phyloP scores from a whole-genome alignment of 768 basidiomycete genomes.

The Auricularia sp. region DNA sequence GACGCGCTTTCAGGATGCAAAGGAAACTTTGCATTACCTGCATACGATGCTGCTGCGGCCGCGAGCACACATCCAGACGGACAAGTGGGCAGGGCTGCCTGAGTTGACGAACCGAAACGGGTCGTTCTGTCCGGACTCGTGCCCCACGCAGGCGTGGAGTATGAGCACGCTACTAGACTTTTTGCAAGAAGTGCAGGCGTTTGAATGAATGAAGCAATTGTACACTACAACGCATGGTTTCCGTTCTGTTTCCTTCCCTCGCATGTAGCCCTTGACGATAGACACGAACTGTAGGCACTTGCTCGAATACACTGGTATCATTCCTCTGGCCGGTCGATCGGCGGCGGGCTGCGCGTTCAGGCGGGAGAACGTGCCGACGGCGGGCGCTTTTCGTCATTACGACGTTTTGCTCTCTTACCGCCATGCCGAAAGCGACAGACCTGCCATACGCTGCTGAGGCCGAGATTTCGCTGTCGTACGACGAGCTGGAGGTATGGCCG shows the following conservation, averaged over 20 bases:
- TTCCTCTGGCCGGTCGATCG: background rate
- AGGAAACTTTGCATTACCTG: constrained; percentile 69
- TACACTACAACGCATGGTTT: background rate
- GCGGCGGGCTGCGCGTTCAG: background rate
- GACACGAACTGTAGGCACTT: background rate
- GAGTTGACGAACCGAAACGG: constrained; percentile 88
- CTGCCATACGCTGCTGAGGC: constrained; percentile 95
- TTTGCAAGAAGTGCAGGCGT: constrained; percentile 58
- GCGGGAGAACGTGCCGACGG: background rate
- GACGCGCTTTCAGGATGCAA: constrained; percentile 40
- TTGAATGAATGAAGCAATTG: background rate
- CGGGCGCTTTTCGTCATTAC: too few species aligned
- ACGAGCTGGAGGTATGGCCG: constrained; percentile 68
- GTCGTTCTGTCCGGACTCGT: constrained; percentile 74
- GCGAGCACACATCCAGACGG: constrained; percentile 62
- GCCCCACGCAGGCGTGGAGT: constrained; percentile 93
- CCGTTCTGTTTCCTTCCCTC: background rate
- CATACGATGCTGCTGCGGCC: constrained; percentile 61
- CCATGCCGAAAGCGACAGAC: constrained; percentile 44
- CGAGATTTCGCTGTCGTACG: constrained; percentile 75
- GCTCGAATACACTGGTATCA: too few species aligned
- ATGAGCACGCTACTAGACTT: constrained; percentile 87
- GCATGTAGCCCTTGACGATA: background rate
- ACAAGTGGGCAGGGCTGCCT: constrained; percentile 89
- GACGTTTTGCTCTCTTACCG: background rate